phyloP scores from a whole-genome alignment of 2,329 filamentous ascomycete genomes.

The Aspergillus sclerotialis region DNA sequence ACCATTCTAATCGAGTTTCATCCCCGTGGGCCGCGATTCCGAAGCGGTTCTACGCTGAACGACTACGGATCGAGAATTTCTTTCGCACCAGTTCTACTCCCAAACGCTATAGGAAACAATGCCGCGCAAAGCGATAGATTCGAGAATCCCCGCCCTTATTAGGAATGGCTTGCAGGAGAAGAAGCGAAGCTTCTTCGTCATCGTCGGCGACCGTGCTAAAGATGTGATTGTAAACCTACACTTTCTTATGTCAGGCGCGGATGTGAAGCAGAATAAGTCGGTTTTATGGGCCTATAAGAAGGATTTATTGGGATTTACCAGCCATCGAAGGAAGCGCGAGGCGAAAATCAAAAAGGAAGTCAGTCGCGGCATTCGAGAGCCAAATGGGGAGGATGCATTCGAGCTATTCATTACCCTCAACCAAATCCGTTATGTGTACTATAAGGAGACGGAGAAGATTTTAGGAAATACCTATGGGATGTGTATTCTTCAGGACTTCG shows the following conservation, averaged over 20 bases:
- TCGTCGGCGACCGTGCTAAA: slow-evolving; percentile 89
- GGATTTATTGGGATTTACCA: slow-evolving; percentile 88
- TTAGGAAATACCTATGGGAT: slow-evolving; percentile 96
- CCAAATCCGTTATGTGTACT: slow-evolving; percentile 98
- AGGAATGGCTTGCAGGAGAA: slow-evolving; percentile 87
- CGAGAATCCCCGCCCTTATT: slow-evolving; percentile 84
- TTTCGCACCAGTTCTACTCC: slow-evolving; percentile 14
- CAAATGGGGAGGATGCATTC: slow-evolving; percentile 89
- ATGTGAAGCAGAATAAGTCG: slow-evolving; percentile 91
- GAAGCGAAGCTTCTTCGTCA: slow-evolving; percentile 96
- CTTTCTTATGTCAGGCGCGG: slow-evolving; percentile 83
- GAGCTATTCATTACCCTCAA: slow-evolving; percentile 94
- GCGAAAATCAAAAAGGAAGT: slow-evolving; percentile 98
- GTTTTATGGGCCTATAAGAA: slow-evolving; percentile 99
- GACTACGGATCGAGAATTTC: no score
- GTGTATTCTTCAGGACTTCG: slow-evolving; percentile 97
- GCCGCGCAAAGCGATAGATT: slow-evolving; percentile 59
- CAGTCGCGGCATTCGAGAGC: slow-evolving; percentile 86
- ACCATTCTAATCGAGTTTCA: no score
- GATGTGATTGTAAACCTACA: slow-evolving; percentile 95
- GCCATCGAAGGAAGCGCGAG: slow-evolving; percentile 96
- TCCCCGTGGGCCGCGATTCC: no score
- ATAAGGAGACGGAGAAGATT: slow-evolving; percentile 99
- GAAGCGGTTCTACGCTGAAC: no score
- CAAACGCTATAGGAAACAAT: slow-evolving; percentile 16